phyloP scores from a whole-genome alignment of 306 rosid genomes.

The Cercis canadensis region DNA sequence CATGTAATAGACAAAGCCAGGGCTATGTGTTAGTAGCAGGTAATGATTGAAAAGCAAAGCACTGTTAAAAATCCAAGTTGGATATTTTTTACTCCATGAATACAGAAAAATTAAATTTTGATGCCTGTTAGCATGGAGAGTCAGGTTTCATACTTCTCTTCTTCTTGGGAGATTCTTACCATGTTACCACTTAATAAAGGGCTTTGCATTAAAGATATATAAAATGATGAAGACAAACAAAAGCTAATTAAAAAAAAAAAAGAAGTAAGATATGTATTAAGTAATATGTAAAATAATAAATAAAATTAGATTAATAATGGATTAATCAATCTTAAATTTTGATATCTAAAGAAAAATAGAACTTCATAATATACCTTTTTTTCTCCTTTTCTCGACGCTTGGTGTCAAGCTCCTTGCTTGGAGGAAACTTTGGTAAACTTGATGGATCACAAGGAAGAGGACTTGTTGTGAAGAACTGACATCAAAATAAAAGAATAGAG shows the following conservation, averaged over 20 bases:
- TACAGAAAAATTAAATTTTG: not conserved
- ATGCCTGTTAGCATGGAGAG: not conserved
- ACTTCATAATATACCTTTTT: slow-evolving; percentile 50
- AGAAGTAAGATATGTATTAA: not conserved
- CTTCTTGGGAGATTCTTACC: not conserved
- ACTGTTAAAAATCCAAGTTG: not conserved
- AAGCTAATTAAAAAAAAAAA: not conserved
- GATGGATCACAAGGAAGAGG: slow-evolving; percentile 91
- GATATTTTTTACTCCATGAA: not conserved
- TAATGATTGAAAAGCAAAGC: not conserved
- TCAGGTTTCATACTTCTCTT: slow-evolving; percentile 5
- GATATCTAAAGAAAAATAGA: slow-evolving; percentile 21
- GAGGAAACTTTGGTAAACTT: slow-evolving; percentile 79
- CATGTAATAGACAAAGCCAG: not conserved
- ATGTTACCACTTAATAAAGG: slow-evolving; percentile 6
- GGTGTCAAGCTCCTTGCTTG: slow-evolving; percentile 85
- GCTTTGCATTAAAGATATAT: not conserved
- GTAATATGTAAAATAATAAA: not conserved
- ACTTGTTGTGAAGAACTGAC: slow-evolving; percentile 73
- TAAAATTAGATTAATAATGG: not conserved
- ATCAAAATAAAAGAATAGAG: slow-evolving; percentile 18
- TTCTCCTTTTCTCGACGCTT: slow-evolving; percentile 73
- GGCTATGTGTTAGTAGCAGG: not conserved
- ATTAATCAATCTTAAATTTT: not conserved
- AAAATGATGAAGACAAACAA: slow-evolving; percentile 6